phyloP scores from a whole-genome alignment of 2,329 filamentous ascomycete genomes.

The Fusarium denticulatum region DNA sequence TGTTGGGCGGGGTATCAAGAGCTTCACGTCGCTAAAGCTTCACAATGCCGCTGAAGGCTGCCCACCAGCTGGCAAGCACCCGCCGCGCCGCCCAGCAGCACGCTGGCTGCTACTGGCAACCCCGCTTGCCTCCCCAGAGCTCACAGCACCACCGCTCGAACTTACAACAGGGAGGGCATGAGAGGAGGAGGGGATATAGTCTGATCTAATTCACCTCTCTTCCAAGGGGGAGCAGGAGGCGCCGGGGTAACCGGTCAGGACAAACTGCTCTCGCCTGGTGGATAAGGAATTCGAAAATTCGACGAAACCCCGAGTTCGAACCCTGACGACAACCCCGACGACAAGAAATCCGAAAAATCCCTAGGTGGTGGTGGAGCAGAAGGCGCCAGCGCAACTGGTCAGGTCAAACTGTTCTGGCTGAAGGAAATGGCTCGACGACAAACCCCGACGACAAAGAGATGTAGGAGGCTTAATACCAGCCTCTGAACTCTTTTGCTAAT shows the following conservation, averaged over 20 bases:
- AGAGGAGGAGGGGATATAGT: constrained; percentile 18
- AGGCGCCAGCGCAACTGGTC: constrained; percentile 42
- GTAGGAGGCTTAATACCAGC: constrained; percentile 37
- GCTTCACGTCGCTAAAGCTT: constrained; percentile 7
- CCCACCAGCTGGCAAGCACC: background rate
- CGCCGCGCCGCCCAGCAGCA: background rate
- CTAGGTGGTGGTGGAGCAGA: background rate
- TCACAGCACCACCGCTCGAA: background rate
- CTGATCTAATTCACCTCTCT: background rate
- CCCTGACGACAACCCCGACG: background rate
- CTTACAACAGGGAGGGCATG: background rate
- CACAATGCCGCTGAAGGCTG: background rate
- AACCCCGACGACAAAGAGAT: constrained; percentile 35
- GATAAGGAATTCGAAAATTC: constrained; percentile 2
- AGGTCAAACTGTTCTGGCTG: constrained; percentile 41
- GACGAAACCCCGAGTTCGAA: constrained; percentile 31
- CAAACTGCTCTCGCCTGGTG: constrained; percentile 39
- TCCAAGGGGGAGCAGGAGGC: constrained; percentile 36
- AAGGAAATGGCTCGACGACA: constrained; percentile 14
- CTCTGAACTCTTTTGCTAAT: constrained; percentile 45
- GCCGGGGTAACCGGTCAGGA: constrained; percentile 43
- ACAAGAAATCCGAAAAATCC: background rate
- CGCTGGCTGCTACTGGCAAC: background rate
- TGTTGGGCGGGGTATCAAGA: background rate
- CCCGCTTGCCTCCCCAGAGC: background rate